A percentile compares a stretch with the other conserved stretches of the same genome.
Conservation (phyloP, 73 alveolate genomes). For the Blepharisma japonicum region DNA sequence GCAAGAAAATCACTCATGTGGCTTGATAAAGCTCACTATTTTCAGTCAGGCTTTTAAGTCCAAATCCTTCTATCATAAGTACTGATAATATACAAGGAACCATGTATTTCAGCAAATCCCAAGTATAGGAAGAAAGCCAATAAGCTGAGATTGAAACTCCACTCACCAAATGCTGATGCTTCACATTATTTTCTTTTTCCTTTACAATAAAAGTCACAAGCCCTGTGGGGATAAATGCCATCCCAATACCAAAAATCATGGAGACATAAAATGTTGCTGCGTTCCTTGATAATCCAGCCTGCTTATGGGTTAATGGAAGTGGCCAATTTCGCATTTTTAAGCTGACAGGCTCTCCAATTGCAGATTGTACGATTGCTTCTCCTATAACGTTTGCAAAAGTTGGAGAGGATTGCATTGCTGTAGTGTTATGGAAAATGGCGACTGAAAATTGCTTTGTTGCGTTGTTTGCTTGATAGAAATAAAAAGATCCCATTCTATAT, state of each 20-base stretch:
- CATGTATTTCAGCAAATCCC: slow-evolving; percentile 71
- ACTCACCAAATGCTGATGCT: slow-evolving; percentile 85
- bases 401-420: slow-evolving; percentile 2
- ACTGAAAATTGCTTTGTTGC: background rate
- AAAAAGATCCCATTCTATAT: slow-evolving; percentile 52
- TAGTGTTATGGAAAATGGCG: slow-evolving; percentile 35
- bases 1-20: slow-evolving; percentile 60
- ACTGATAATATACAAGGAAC: slow-evolving; percentile 59
- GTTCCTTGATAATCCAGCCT: background rate
- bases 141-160: slow-evolving; percentile 85
- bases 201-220: slow-evolving; percentile 80
- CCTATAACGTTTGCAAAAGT: background rate
- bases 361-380: background rate
- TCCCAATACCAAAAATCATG: slow-evolving; percentile 85
- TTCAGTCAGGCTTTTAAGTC: slow-evolving; percentile 24
- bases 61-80: slow-evolving; percentile 34
- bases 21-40: slow-evolving; percentile 43
- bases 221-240: slow-evolving; percentile 90
- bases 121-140: slow-evolving; percentile 77
- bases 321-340: background rate
- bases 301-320: slow-evolving; percentile 18
- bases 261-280: slow-evolving; percentile 50
- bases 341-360: too few species aligned
- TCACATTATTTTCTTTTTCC: slow-evolving; percentile 92
- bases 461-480: background rate